Evolutionary conservation across 495 filamentous ascomycete species (phyloP).

Genomic region (Aspergillus wentii): DNA sequence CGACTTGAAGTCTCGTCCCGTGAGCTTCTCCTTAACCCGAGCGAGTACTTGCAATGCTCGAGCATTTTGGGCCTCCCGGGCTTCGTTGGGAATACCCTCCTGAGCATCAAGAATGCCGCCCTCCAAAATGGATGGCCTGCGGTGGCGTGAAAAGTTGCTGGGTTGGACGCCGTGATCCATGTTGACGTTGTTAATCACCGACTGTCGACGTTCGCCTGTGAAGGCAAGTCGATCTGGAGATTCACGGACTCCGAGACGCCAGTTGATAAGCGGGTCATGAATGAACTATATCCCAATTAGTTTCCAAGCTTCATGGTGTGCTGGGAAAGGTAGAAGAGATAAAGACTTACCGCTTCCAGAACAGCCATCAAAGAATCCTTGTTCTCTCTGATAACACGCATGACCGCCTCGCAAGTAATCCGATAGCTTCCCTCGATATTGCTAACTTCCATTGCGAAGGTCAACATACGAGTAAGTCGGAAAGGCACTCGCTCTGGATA

Average conservation of each 20-base stretch:
- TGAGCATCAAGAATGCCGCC: constrained; percentile 45
- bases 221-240: constrained; percentile 76
- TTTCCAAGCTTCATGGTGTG: too few species aligned
- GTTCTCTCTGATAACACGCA: constrained; percentile 93
- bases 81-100: constrained; percentile 46
- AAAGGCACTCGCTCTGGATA: constrained; percentile 97
- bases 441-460: constrained; percentile 98
- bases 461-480: constrained; percentile 96
- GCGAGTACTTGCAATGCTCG: constrained; percentile 87
- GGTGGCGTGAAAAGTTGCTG: constrained; percentile 41
- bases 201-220: constrained; percentile 71
- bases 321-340: background rate
- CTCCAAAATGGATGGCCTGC: constrained; percentile 47
- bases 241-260: constrained; percentile 85
- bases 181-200: constrained; percentile 64
- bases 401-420: constrained; percentile 95
- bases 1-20: constrained; percentile 60
- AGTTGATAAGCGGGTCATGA: constrained; percentile 95
- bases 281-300: constrained; percentile 69
- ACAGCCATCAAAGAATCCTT: constrained; percentile 99
- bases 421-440: constrained; percentile 98
- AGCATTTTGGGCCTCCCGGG: constrained; percentile 83
- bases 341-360: constrained; percentile 82
- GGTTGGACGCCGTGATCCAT: constrained; percentile 41
- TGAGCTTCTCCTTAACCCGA: constrained; percentile 91